Base-by-base conservation (phyloP, 2,329 filamentous ascomycete genomes). In the Blastomyces parvus region DNA sequence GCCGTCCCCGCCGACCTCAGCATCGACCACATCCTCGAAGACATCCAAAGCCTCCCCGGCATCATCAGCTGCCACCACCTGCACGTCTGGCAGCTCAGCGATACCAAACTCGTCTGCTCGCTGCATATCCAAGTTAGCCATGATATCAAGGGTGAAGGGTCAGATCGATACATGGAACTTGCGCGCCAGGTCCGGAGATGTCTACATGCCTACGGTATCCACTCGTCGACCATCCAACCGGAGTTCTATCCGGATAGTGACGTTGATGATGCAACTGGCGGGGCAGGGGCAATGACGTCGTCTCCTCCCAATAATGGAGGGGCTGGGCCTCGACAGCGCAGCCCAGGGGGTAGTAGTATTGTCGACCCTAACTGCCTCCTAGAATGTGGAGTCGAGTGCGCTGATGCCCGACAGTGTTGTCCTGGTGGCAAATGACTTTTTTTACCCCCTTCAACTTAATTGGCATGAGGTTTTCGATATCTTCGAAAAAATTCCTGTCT, bases 61-160 rank as follows among this genome's bases (percentile, higher is more conserved):
- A 89, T 99, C 58, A 81, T 94, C 65, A 91, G 89, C 73, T 96
- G 91, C 72, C 94, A 99, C 77, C 93, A 99, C 74, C 83, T 99
- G 27, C 94, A 99, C 74, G 91, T 99, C 66, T 99, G 94, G 94
- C 93, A 97, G 76, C 84, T 99, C 42, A 96, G 89, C 19, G 93
- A 97, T 73, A 94, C 91, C 61, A 96, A 97, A 79, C 82, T 96
- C 42, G 88, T 99, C 46, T 93, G 94, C 14, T 94, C 89, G 13
- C 85, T 99, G 76, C 94, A 99, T 73, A 88, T 99, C 55, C 91
- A 96, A 74, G 88, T 99, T 27, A 86, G 87, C 57, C 96, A 96
- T 74, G 89, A 92, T 69, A 91, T 96, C 74, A 88, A 91, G 72
- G 89, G 89, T 59, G 86, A 91, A 69, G 88, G 88, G 52, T 85